Conservation (phyloP, 192 early-diverging fungal species). For the Gamsiella multidivaricata region DNA sequence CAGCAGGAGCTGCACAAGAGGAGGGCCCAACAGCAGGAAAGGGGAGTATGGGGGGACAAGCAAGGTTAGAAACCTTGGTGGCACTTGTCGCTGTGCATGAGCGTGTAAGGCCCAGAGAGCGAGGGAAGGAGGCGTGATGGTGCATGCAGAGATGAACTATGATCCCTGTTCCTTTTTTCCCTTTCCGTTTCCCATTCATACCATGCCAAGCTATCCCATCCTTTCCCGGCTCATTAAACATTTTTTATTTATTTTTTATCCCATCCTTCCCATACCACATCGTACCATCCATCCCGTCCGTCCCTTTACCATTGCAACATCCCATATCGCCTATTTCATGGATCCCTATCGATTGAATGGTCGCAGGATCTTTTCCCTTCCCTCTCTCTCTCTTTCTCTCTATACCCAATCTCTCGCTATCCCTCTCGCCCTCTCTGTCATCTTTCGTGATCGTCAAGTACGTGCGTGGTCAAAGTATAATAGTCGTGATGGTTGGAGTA, state of each 20-base stretch:
- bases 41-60: background rate
- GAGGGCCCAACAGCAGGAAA: slow-evolving; percentile 6
- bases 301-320: background rate
- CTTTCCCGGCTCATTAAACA: slow-evolving; percentile 15
- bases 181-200: slow-evolving; percentile 17
- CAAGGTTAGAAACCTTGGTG: slow-evolving; percentile 13
- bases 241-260: background rate
- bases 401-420: background rate
- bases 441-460: too few species aligned
- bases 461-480: too few species aligned
- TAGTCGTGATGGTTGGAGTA: too few species aligned
- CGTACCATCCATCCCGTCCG: slow-evolving; percentile 14
- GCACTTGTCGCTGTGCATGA: slow-evolving; percentile 29
- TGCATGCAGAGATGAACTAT: slow-evolving; percentile 5
- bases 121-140: background rate
- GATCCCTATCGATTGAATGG: background rate
- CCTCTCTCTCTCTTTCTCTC: background rate
- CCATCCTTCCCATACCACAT: slow-evolving; percentile 4
- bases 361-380: background rate
- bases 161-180: slow-evolving; percentile 7
- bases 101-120: background rate
- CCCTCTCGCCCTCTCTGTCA: background rate
- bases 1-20: slow-evolving; percentile 13
- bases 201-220: slow-evolving; percentile 16
- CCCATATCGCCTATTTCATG: background rate